Evolutionary conservation across 106 monocot genomes (phyloP), one percentile per base, ranked within the genome.

Genomic region (Acorus gramineus): DNA sequence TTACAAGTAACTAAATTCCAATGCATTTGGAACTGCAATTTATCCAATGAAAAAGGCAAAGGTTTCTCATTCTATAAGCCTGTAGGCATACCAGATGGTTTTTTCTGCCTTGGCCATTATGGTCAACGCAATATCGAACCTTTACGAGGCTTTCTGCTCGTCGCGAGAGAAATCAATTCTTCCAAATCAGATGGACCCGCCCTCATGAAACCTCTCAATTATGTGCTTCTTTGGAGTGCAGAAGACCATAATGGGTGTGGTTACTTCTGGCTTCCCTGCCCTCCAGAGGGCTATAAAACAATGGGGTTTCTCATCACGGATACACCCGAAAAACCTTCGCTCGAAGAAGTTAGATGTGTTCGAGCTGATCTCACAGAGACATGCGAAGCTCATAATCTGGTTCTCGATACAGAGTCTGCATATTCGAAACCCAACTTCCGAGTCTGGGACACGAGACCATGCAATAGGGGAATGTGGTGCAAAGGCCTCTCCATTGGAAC

Each of bases 51-150:
- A 3, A 68, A 68, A 52, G 63, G 56, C 49, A 74, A 75, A 65
- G 87, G 87, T 54, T 91, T 80, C 43, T 70, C 76, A 54, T 99
- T 99, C 62, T 99, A 81, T 61, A 80, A 79, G 68, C 98, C 98
- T 8, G 43, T 68, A 60, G 76, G 63, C 13, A 59, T 99, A 60
- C 85, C 85, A 12, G 71, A 83, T 68, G 92, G 85, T 5, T 99
- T 92, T 72, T 77, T 74, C 64, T 62, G 65, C 77, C 81, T 99
- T 43, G 92, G 98, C 63, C 81, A 99, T 70, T 92, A 99, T 72
- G 74, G 79, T 28, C 98, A 92, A 69, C 53, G 71, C 50, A 81
- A 73, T 58, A 70, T 80, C 42, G 77, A 80, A 51, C 76, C 81
- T 55, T 74, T 89, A 48, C 83, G 80, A 11, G 92, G 92, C 2